These are phyloP conservation scores for Termitomyces sp. DNA, from an alignment of 768 basidiomycete species.

Conservation along the genomic window DNA sequence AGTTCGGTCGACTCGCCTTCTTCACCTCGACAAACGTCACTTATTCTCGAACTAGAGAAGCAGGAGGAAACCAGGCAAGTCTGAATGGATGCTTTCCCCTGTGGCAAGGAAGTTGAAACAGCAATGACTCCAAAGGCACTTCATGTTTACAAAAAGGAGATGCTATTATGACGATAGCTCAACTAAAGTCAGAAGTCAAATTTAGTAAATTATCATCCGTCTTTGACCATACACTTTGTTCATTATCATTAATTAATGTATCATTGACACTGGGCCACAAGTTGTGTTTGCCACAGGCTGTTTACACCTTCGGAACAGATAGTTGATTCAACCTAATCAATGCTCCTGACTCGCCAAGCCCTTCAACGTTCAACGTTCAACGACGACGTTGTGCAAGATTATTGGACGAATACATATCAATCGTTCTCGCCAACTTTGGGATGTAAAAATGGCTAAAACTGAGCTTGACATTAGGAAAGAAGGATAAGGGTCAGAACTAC, in stretches of 20 bases:
- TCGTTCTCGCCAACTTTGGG: constrained; percentile 30
- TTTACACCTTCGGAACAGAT: constrained; percentile 25
- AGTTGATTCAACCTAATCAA: constrained; percentile 16
- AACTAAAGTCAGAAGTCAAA: constrained; percentile 15
- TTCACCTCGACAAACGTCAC: neutral
- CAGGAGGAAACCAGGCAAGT: constrained; percentile 51
- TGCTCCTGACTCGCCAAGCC: too few species aligned
- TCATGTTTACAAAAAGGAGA: constrained; percentile 42
- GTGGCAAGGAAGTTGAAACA: too few species aligned
- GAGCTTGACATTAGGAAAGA: constrained; percentile 60
- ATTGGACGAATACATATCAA: too few species aligned
- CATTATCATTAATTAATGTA: neutral
- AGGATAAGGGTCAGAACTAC: constrained; percentile 46
- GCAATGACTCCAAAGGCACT: constrained; percentile 26
- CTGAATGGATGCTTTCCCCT: neutral
- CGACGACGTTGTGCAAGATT: too few species aligned
- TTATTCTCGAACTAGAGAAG: constrained; percentile 24
- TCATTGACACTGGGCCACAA: neutral
- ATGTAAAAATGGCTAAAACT: constrained; percentile 47
- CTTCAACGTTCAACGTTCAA: too few species aligned
- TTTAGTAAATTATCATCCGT: too few species aligned
- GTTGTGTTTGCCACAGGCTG: constrained; percentile 40
- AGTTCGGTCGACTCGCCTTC: constrained; percentile 35
- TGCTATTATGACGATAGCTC: constrained; percentile 36
- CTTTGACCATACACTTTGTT: too few species aligned